These are phyloP conservation scores for Emmonsiellopsis sp. DNA, from an alignment of 2,329 filamentous ascomycete species.

Conservation along the genomic window DNA sequence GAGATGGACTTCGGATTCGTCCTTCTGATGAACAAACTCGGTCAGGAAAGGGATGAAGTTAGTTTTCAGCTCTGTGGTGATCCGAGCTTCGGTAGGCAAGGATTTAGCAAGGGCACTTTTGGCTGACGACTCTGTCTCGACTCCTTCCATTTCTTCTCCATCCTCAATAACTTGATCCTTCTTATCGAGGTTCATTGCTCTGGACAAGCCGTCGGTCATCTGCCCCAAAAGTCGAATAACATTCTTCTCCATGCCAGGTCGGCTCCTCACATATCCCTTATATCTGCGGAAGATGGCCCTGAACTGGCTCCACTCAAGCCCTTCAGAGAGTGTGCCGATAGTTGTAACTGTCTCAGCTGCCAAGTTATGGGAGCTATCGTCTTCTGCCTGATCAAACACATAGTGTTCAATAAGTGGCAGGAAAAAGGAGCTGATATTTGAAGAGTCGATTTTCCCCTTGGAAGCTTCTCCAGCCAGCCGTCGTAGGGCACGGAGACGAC, in stretches of 20 bases:
- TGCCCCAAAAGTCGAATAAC: conserved; percentile 73
- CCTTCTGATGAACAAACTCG: conserved; percentile 86
- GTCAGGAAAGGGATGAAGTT: conserved; percentile 71
- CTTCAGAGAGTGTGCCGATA: conserved; percentile 64
- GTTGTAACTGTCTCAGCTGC: conserved; percentile 78
- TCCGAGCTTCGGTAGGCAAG: conserved; percentile 57
- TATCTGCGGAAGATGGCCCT: conserved; percentile 76
- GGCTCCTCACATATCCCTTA: conserved; percentile 69
- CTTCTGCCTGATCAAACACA: conserved; percentile 72
- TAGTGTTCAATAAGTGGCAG: conserved; percentile 91
- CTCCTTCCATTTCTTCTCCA: conserved; percentile 19
- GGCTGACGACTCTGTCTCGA: conserved; percentile 18
- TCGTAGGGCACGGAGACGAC: conserved; percentile 74
- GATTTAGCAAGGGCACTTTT: conserved; percentile 50
- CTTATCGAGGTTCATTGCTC: conserved; percentile 35
- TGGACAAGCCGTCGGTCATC: conserved; percentile 66
- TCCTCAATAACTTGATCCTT: conserved; percentile 13
- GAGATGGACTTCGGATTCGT: conserved; percentile 87
- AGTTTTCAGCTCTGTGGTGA: conserved; percentile 62
- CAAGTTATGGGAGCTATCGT: conserved; percentile 69
- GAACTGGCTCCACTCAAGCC: conserved; percentile 85
- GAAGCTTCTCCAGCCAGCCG: conserved; percentile 62
- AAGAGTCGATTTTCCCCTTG: conserved; percentile 57
- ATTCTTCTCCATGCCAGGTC: conserved; percentile 76
- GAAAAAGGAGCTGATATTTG: conserved; percentile 77